Evolutionary conservation across 1,284 basidiomycete species (phyloP).

Genomic region (Cerioporus squamosus): DNA sequence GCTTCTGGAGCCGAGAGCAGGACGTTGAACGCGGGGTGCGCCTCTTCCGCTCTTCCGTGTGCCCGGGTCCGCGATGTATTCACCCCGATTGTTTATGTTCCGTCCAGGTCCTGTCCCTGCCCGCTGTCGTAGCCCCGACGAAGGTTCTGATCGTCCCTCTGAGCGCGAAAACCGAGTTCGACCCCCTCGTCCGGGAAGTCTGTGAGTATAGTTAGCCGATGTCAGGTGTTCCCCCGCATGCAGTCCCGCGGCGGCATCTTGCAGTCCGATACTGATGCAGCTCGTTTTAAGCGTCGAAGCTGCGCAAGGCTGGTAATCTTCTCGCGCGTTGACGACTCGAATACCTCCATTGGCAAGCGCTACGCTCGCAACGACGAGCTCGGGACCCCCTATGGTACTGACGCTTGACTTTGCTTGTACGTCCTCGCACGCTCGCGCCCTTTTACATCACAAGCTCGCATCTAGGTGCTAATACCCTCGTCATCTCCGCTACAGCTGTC

Average conservation of each 20-base stretch:
- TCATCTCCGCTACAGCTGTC: constrained; percentile 54
- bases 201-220: constrained; percentile 61
- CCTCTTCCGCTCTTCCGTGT: constrained; percentile 32
- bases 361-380: constrained; percentile 99
- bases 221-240: constrained; percentile 19
- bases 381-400: constrained; percentile 94
- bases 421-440: constrained; percentile 40
- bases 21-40: constrained; percentile 87
- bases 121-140: constrained; percentile 91
- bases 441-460: constrained; percentile 3
- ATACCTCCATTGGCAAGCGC: constrained; percentile 93
- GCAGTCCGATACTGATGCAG: constrained; percentile 9
- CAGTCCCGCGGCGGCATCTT: constrained; percentile 5
- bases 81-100: constrained; percentile 16
- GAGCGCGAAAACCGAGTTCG: constrained; percentile 86
- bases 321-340: constrained; percentile 94
- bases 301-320: constrained; percentile 90
- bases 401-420: constrained; percentile 97
- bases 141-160: constrained; percentile 98
- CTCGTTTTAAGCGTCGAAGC: constrained; percentile 68
- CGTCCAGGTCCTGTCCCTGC: constrained; percentile 84
- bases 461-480: constrained; percentile 20
- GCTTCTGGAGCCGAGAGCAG: constrained; percentile 94
- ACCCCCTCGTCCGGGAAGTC: constrained; percentile 86
- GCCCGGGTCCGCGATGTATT: constrained; percentile 22